A percentile compares a stretch with the other conserved stretches of the same genome.
These are phyloP conservation scores for Glomus cerebriforme DNA, from an alignment of 192 early-diverging fungal genomes.

Conservation along the genomic window DNA sequence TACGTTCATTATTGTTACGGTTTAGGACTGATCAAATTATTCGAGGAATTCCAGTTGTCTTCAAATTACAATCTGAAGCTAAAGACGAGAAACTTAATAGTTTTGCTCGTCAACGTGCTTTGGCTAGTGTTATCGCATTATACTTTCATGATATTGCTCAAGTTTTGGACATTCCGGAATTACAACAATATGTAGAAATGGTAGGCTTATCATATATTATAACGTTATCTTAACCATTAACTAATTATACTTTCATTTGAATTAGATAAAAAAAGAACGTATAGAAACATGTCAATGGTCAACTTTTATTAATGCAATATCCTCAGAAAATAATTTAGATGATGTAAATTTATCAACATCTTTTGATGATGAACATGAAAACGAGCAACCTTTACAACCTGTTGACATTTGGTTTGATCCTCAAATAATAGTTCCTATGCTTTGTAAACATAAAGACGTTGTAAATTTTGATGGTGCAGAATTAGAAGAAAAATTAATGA, in stretches of 20 bases:
- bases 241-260: not conserved
- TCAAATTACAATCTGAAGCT: conserved; percentile 41
- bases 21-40: conserved; percentile 41
- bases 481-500: conserved; percentile 22
- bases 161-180: conserved; percentile 15
- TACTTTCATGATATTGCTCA: conserved; percentile 24
- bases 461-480: not conserved
- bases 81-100: conserved; percentile 15
- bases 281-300: conserved; percentile 28
- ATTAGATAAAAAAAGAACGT: conserved; percentile 20
- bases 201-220: not conserved
- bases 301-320: not conserved
- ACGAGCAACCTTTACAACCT: conserved; percentile 13
- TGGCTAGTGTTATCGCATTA: conserved; percentile 20
- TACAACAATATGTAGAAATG: conserved; percentile 21
- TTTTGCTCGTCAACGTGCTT: conserved; percentile 18
- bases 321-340: conserved; percentile 10
- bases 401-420: conserved; percentile 31
- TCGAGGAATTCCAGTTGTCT: conserved; percentile 47
- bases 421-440: conserved; percentile 7
- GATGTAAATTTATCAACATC: not conserved
- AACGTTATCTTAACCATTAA: not conserved
- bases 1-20: conserved; percentile 12
- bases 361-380: conserved; percentile 21
- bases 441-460: conserved; percentile 23